These are phyloP conservation scores for Pleurotus tuoliensis DNA, from an alignment of 768 basidiomycete genomes.

Conservation along the genomic window DNA sequence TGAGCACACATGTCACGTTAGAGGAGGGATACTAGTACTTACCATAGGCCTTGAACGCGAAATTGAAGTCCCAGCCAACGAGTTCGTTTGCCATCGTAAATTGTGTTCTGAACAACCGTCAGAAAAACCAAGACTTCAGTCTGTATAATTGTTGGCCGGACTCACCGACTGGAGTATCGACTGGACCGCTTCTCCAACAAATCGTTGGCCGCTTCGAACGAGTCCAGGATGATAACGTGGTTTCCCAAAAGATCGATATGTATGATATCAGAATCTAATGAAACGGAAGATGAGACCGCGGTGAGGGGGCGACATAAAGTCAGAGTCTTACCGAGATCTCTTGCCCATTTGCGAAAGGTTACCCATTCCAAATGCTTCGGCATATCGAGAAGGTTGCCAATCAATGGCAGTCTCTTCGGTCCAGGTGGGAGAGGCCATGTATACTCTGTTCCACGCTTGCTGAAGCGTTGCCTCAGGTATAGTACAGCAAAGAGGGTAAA, in stretches of 20 bases:
- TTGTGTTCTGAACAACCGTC: background rate
- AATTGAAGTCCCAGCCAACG: constrained; percentile 6
- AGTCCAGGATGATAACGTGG: constrained; percentile 11
- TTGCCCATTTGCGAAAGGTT: constrained; percentile 8
- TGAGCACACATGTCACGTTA: background rate
- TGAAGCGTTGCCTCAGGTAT: background rate
- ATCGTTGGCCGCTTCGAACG: constrained; percentile 11
- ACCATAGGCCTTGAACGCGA: constrained; percentile 15
- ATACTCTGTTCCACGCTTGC: background rate
- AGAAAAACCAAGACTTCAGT: no score
- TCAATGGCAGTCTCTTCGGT: constrained; percentile 20
- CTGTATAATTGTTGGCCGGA: background rate
- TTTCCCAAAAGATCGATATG: constrained; percentile 8
- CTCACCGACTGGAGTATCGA: constrained; percentile 9
- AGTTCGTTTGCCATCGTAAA: constrained; percentile 16
- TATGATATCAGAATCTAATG: constrained; percentile 8
- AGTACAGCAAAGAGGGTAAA: background rate
- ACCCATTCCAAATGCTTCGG: constrained; percentile 14
- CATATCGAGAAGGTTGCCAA: constrained; percentile 23
- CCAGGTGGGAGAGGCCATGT: constrained; percentile 19
- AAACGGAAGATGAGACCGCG: no score
- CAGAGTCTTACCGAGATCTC: background rate
- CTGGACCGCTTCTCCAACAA: constrained; percentile 13
- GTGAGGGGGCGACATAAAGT: background rate
- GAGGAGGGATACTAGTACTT: background rate